These are phyloP conservation scores for Russula emetica DNA, from an alignment of 768 basidiomycete species.

Conservation along the genomic window DNA sequence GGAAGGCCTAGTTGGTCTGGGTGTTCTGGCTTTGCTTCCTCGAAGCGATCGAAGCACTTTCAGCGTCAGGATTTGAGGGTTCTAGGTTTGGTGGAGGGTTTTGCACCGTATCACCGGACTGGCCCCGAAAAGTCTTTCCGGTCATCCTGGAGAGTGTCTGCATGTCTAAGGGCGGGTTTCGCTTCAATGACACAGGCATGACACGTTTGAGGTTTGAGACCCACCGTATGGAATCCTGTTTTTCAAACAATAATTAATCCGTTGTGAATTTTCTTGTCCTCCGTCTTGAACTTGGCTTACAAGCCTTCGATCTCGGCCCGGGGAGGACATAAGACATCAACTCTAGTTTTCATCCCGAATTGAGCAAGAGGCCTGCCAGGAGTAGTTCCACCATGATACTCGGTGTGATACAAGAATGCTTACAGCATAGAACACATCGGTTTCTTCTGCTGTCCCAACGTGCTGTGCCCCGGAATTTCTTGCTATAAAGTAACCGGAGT, in stretches of 20 bases:
- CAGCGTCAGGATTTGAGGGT: conserved; percentile 27
- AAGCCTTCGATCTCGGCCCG: conserved; percentile 78
- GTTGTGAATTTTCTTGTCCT: conserved; percentile 78
- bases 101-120: conserved; percentile 60
- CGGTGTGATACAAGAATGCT: conserved; percentile 29
- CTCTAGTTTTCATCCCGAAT: conserved; percentile 93
- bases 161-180: conserved; percentile 50
- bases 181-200: background rate
- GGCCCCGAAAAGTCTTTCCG: conserved; percentile 82
- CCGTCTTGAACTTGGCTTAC: conserved; percentile 89
- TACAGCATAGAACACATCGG: conserved; percentile 83
- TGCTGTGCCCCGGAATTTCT: conserved; percentile 71
- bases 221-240: conserved; percentile 73
- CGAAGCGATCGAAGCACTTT: background rate
- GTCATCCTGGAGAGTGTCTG: conserved; percentile 72
- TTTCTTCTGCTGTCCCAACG: conserved; percentile 90
- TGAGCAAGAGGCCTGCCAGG: conserved; percentile 77
- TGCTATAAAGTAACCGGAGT: conserved; percentile 77
- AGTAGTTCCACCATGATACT: background rate
- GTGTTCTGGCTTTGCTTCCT: conserved; percentile 25
- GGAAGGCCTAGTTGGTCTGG: conserved; percentile 11
- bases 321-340: conserved; percentile 83
- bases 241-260: conserved; percentile 71
- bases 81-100: conserved; percentile 36
- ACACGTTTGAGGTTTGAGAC: conserved; percentile 33